Percentiles rank a stretch among this genome's conserved stretches.
phyloP scores from a whole-genome alignment of 2,329 filamentous ascomycete genomes.

The Stagonosporopsis tanaceti region DNA sequence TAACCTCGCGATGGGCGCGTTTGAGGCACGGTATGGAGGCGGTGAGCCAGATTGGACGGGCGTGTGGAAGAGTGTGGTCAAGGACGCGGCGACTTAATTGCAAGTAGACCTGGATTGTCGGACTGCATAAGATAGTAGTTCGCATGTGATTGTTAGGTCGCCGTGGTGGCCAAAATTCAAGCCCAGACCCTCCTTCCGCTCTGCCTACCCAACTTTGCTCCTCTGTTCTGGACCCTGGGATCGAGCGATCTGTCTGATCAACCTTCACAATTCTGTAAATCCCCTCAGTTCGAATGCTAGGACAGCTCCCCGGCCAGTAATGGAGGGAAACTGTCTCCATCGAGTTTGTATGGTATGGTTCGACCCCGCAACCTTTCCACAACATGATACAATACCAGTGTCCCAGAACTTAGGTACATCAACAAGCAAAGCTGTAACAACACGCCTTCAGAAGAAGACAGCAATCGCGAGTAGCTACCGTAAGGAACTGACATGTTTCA shows the following conservation, averaged over 20 bases:
- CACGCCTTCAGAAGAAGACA: neutral
- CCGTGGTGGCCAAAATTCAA: neutral
- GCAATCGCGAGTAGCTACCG: neutral
- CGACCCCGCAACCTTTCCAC: neutral
- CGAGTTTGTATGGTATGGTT: neutral
- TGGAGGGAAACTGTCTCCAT: too few relatives aligned
- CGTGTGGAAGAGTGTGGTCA: conserved; percentile 44
- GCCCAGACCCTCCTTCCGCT: neutral
- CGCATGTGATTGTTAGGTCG: neutral
- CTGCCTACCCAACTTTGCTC: neutral
- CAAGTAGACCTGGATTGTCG: neutral
- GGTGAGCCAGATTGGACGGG: conserved; percentile 53
- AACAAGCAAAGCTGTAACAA: neutral
- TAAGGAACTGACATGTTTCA: too few relatives aligned
- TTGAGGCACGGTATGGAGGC: conserved; percentile 93
- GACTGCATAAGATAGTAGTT: neutral
- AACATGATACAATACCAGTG: neutral
- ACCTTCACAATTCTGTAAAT: too few relatives aligned
- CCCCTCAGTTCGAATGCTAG: too few relatives aligned
- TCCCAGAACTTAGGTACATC: neutral
- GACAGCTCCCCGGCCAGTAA: too few relatives aligned
- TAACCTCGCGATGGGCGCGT: conserved; percentile 89
- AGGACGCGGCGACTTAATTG: conserved; percentile 29
- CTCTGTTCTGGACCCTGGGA: neutral
- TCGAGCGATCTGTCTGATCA: neutral